Evolutionary conservation across 2,329 filamentous ascomycete species (phyloP).

Genomic region (Fusarium pseudocircinatum): DNA sequence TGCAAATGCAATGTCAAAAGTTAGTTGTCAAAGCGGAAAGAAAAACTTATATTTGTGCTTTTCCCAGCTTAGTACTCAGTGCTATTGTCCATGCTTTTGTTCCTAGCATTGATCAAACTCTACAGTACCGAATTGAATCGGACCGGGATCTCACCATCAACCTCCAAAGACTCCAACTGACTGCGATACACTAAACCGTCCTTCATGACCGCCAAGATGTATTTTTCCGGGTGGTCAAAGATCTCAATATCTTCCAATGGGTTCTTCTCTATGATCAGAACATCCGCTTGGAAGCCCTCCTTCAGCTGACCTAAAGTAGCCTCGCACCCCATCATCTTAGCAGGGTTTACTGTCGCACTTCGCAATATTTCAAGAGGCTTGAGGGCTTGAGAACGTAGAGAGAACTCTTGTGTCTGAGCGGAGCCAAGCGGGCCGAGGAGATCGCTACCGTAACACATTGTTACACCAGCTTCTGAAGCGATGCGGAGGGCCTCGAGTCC

Average conservation of each 20-base stretch:
- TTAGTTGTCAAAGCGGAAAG: fast-evolving
- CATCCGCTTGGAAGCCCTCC: neutral
- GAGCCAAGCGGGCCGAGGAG: neutral
- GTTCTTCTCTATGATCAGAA: neutral
- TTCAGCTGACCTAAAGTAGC: neutral
- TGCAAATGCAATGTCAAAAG: fast-evolving
- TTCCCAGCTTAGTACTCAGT: too few relatives aligned
- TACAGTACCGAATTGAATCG: neutral
- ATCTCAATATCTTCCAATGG: neutral
- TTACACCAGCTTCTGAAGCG: neutral
- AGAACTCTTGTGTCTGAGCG: neutral
- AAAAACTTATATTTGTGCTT: fast-evolving
- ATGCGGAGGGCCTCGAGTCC: neutral
- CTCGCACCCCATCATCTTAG: neutral
- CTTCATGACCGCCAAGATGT: neutral
- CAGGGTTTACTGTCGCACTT: neutral
- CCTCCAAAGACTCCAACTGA: neutral
- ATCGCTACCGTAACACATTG: neutral
- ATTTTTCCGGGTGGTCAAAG: neutral
- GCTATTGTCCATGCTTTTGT: fast-evolving
- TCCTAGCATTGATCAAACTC: fast-evolving
- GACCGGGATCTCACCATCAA: neutral
- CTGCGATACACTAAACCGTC: neutral
- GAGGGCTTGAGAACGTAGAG: neutral
- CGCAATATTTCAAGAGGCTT: neutral